Conservation (phyloP, 2,329 filamentous ascomycete species). For the Fusarium lyarnte region DNA sequence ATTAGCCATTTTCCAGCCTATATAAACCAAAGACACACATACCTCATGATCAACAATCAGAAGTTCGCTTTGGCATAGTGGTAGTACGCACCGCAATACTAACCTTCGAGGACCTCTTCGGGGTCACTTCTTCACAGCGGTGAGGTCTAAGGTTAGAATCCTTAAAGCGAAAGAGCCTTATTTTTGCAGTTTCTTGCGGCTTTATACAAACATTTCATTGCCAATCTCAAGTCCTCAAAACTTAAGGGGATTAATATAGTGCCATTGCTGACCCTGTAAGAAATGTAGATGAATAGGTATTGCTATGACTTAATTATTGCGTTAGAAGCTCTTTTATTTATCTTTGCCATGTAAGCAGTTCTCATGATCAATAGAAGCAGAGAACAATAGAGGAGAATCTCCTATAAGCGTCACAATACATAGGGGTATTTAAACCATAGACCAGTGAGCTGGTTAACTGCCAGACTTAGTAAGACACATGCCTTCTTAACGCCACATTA, state of each 20-base stretch:
- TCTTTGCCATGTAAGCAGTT: too few relatives aligned
- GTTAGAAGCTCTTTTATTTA: too few relatives aligned
- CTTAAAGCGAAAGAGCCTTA: too few relatives aligned
- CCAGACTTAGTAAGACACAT: accelerated
- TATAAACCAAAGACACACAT: neutral
- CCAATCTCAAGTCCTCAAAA: too few relatives aligned
- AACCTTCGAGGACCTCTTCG: neutral
- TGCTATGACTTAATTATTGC: too few relatives aligned
- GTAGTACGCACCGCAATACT: neutral
- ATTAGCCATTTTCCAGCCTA: neutral
- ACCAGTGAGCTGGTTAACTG: accelerated
- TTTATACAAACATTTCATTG: too few relatives aligned
- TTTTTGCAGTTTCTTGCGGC: too few relatives aligned
- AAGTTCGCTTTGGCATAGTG: neutral
- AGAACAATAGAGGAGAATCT: neutral
- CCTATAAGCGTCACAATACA: accelerated
- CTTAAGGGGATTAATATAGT: too few relatives aligned
- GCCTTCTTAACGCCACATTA: accelerated
- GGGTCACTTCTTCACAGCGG: neutral
- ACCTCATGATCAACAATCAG: neutral
- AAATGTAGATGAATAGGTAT: too few relatives aligned
- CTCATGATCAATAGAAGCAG: too few relatives aligned
- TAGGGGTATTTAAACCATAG: accelerated
- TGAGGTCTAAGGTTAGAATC: neutral
- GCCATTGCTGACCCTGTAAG: too few relatives aligned